Percentiles rank a stretch among this genome's conserved stretches.
These are phyloP conservation scores for Allantophomopsis cytisporea DNA, from an alignment of 2,329 filamentous ascomycete genomes.

Conservation along the genomic window DNA sequence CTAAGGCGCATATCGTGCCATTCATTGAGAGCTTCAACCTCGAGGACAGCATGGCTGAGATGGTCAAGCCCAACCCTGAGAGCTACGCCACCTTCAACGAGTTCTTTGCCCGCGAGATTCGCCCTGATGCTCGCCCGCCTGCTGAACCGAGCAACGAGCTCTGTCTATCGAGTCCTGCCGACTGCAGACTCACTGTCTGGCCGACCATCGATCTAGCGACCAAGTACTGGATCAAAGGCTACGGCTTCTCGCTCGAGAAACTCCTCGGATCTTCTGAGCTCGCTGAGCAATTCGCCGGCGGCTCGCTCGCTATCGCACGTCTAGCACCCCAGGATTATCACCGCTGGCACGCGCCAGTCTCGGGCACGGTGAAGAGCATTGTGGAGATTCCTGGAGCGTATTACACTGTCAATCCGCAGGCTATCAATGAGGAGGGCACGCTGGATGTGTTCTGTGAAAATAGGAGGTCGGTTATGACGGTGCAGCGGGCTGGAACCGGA, in stretches of 20 bases:
- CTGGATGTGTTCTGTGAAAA: slow-evolving; percentile 30
- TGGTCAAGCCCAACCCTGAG: slow-evolving; percentile 21
- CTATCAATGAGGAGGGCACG: slow-evolving; percentile 19
- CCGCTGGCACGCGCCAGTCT: slow-evolving; percentile 28
- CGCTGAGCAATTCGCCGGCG: slow-evolving; percentile 19
- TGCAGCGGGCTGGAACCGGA: slow-evolving; percentile 16
- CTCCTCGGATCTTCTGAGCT: slow-evolving; percentile 21
- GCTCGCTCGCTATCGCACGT: slow-evolving; percentile 24
- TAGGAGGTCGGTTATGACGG: slow-evolving; percentile 22
- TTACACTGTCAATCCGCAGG: slow-evolving; percentile 26
- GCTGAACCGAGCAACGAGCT: slow-evolving; percentile 18
- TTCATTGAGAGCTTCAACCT: slow-evolving; percentile 25
- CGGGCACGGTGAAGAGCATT: slow-evolving; percentile 22
- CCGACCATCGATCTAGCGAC: slow-evolving; percentile 73
- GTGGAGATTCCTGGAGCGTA: slow-evolving; percentile 26
- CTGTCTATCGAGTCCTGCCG: slow-evolving; percentile 42
- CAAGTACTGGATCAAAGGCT: slow-evolving; percentile 42
- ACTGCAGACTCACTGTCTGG: slow-evolving; percentile 85
- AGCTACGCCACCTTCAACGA: slow-evolving; percentile 27
- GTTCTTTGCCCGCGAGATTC: slow-evolving; percentile 25
- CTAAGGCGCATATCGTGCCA: slow-evolving; percentile 21
- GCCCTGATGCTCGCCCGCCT: slow-evolving; percentile 20
- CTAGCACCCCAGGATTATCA: slow-evolving; percentile 30
- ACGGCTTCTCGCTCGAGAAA: slow-evolving; percentile 25
- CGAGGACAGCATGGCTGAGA: slow-evolving; percentile 16